Percentiles rank a stretch among this genome's conserved stretches.
These are phyloP conservation scores for Coemansia sp. DNA, from an alignment of 192 early-diverging fungal genomes.

Conservation along the genomic window DNA sequence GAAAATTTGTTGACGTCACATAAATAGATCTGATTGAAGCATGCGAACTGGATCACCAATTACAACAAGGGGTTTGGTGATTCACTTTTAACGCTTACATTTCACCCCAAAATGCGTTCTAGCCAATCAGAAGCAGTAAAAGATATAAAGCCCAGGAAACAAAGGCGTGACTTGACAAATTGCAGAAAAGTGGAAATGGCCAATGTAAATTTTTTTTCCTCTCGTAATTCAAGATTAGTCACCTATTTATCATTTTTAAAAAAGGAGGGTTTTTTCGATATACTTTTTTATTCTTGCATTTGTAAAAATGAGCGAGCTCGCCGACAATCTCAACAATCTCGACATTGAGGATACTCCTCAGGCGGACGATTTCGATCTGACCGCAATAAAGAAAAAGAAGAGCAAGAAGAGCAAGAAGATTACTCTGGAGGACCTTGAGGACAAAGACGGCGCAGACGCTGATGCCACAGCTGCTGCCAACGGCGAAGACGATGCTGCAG, in stretches of 20 bases:
- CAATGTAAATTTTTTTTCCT: not conserved
- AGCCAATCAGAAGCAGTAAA: not conserved
- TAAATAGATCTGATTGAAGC: not conserved
- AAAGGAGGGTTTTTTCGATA: not conserved
- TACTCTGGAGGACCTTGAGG: conserved; percentile 41
- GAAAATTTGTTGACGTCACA: not conserved
- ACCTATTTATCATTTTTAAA: not conserved
- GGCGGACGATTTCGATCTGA: conserved; percentile 27
- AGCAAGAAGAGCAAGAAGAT: conserved; percentile 53
- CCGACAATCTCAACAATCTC: not conserved
- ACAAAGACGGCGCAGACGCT: conserved; percentile 25
- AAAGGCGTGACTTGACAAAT: not conserved
- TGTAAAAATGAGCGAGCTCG: conserved; percentile 7
- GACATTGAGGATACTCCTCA: conserved; percentile 16
- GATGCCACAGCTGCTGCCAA: conserved; percentile 15
- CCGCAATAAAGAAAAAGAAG: conserved; percentile 49
- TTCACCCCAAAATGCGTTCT: not conserved
- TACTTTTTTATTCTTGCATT: conserved; percentile 15
- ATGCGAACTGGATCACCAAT: not conserved
- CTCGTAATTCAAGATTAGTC: not conserved
- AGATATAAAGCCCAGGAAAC: not conserved
- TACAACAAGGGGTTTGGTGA: no score
- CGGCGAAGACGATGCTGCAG: conserved; percentile 33
- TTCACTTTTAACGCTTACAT: no score
- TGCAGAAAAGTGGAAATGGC: not conserved